These are phyloP conservation scores for Aspergillus piperis DNA, from an alignment of 2,329 filamentous ascomycete species.

Conservation along the genomic window DNA sequence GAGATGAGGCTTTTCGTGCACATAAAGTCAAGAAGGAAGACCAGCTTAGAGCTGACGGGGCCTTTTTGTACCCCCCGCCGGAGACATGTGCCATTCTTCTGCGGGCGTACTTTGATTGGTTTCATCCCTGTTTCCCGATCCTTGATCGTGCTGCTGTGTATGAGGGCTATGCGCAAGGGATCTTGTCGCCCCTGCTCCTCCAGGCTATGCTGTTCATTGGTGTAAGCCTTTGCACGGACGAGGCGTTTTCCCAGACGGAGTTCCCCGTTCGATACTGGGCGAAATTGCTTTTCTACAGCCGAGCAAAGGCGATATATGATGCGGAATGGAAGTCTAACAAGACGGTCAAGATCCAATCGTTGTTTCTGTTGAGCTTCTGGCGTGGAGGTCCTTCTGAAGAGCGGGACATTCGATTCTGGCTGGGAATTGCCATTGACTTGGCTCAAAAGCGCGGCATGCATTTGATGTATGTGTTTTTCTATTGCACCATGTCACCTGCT, in stretches of 20 bases:
- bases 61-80: constrained; percentile 50
- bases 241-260: constrained; percentile 47
- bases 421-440: constrained; percentile 54
- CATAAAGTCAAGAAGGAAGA: constrained; percentile 37
- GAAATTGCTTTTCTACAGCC: constrained; percentile 53
- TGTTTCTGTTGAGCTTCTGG: constrained; percentile 61
- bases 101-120: constrained; percentile 58
- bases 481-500: neutral
- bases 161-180: constrained; percentile 41
- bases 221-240: constrained; percentile 55
- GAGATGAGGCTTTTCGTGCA: constrained; percentile 23
- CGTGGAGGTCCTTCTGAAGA: constrained; percentile 52
- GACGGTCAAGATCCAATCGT: constrained; percentile 51
- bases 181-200: constrained; percentile 53
- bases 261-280: constrained; percentile 53
- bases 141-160: constrained; percentile 51
- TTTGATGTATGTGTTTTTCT: constrained; percentile 29
- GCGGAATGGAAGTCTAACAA: constrained; percentile 56
- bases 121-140: constrained; percentile 59
- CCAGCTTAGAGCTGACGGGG: constrained; percentile 43
- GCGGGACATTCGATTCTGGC: constrained; percentile 54
- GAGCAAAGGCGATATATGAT: constrained; percentile 56
- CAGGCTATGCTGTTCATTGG: constrained; percentile 59
- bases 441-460: constrained; percentile 51
- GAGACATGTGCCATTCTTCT: constrained; percentile 48